phyloP scores from a whole-genome alignment of 768 basidiomycete genomes.

The Lactifluus volemus region DNA sequence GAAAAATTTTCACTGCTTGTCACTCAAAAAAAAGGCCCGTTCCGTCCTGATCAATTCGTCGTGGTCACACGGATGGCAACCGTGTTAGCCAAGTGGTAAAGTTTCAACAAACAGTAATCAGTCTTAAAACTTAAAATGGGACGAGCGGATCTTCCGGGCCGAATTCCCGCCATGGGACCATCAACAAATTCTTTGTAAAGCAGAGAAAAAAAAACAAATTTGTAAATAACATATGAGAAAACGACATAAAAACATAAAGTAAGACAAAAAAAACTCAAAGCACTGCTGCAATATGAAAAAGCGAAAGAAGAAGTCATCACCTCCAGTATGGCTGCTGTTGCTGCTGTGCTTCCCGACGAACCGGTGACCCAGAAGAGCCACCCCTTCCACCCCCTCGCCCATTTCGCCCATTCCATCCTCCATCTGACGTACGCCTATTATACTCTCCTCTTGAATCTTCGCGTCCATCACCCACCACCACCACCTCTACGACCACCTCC shows the following conservation, averaged over 20 bases:
- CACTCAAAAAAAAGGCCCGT: background rate
- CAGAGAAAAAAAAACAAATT: too few relatives aligned
- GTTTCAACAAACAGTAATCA: too few relatives aligned
- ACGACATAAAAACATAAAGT: background rate
- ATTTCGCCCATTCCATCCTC: slow-evolving; percentile 1
- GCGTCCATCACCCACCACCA: background rate
- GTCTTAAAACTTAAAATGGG: too few relatives aligned
- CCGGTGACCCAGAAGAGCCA: slow-evolving; percentile 1
- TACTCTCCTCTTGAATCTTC: background rate
- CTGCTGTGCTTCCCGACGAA: background rate
- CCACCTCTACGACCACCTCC: background rate
- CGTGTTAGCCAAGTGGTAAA: too few relatives aligned
- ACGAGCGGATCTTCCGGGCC: too few relatives aligned
- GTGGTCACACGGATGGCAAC: background rate
- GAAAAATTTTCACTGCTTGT: too few relatives aligned
- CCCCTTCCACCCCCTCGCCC: background rate
- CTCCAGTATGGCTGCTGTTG: background rate
- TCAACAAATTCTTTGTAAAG: too few relatives aligned
- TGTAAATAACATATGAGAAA: background rate
- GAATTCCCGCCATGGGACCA: too few relatives aligned
- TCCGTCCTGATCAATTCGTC: background rate
- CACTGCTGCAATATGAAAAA: background rate
- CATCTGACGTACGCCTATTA: slow-evolving; percentile 7
- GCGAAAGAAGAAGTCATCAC: background rate
- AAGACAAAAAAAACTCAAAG: background rate